Base-by-base conservation (phyloP, 108 stramenopile genomes). In the Bacterosira constricta region DNA sequence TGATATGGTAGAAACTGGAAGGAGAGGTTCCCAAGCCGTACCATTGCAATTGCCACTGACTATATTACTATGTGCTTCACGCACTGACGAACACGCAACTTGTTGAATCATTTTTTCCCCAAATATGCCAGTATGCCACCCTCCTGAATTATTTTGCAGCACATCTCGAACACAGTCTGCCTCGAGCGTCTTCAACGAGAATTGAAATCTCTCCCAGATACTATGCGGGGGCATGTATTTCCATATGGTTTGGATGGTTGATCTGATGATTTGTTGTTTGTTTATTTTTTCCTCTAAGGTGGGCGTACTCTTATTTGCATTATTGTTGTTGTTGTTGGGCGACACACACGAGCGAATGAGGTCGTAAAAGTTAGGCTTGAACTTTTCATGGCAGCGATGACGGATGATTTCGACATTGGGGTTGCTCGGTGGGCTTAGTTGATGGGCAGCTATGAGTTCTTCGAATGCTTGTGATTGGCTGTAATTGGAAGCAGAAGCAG, bases 371-470 rank as follows among this genome's bases (percentile, higher is more conserved):
- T 70, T 64, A 6, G 80, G 32, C 64, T 88, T 88, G 82, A 92
- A 92, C 38, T 79, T 85, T 63, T 92, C 91, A 51, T 83, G 85
- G 36, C 68, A 75, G 21, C 91, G 81, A 50, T 86, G 85, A 29
- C 91, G 83, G 29, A 85, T 63, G 26, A 92, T 72, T 77, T 92
- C 91, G 8, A 87, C 79, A 0, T 78, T 69, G 6, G 91, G 87
- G 60, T 86, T 88, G 50, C 85, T 88, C 1, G 61, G 59, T 30
- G 86, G 87, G 66, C 83, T 83, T 69, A 86, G 82, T 29, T 82
- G 82, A 31, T 66, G 37, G 15, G 65, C 65, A n/a, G 23, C 27
- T 37, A 38, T 63, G 25, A 69, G 53, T n/a, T n/a, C n/a, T n/a
- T n/a, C n/a, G n/a, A n/a, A n/a, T n/a, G n/a, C n/a, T n/a, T n/a